Conservation (phyloP, 2,329 filamentous ascomycete genomes). For the Verticillium alfalfae region DNA sequence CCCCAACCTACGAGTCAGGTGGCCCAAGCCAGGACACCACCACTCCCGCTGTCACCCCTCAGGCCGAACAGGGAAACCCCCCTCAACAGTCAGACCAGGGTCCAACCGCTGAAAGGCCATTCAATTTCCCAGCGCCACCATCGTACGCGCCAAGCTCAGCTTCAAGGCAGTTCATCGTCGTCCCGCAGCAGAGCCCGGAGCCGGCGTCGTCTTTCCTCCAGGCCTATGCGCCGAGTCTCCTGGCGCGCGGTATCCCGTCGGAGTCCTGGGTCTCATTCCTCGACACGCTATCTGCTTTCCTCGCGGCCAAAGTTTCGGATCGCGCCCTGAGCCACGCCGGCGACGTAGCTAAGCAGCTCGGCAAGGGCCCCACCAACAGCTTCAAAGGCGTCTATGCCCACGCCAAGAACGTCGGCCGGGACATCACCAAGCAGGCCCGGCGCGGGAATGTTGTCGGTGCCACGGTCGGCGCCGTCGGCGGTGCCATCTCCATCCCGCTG, state of each 20-base stretch:
- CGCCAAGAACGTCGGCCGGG: constrained; percentile 27
- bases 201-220: constrained; percentile 29
- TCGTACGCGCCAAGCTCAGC: constrained; percentile 15
- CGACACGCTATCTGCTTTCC: constrained; percentile 37
- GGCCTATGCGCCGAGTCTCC: constrained; percentile 30
- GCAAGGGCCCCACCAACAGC: constrained; percentile 15
- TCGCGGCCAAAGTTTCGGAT: constrained; percentile 36
- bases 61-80: not conserved
- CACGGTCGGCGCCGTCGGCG: constrained; percentile 26
- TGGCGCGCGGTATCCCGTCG: constrained; percentile 28
- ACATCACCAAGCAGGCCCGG: constrained; percentile 27
- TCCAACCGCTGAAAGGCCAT: constrained; percentile 28
- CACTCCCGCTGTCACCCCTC: not conserved
- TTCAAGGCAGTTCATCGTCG: constrained; percentile 26
- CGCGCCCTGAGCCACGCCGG: constrained; percentile 35
- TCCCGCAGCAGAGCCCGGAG: constrained; percentile 29
- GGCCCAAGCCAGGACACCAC: not conserved
- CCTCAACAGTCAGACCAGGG: not conserved
- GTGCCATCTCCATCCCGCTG: constrained; percentile 31
- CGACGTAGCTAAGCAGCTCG: constrained; percentile 23
- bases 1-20: not conserved
- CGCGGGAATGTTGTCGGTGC: constrained; percentile 33
- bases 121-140: constrained; percentile 31
- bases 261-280: constrained; percentile 28
- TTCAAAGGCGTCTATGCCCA: constrained; percentile 29